A percentile compares a stretch with the other conserved stretches of the same genome.
phyloP scores from a whole-genome alignment of 305 asterid genomes.

The Caryopteris hybrid region DNA sequence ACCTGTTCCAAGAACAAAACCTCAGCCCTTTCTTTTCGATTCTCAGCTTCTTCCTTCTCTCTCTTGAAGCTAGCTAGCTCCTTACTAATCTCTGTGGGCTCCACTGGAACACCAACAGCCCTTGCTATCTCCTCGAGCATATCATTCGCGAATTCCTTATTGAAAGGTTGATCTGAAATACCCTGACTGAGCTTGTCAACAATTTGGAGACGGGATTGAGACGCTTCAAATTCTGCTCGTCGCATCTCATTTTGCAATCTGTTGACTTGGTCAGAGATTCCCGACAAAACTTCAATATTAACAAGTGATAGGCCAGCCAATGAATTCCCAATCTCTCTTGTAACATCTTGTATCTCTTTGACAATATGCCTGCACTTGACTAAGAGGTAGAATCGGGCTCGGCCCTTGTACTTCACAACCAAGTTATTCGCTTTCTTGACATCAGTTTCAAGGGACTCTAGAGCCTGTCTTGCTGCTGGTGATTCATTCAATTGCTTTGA shows the following conservation, averaged over 20 bases:
- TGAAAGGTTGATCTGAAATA: conserved; percentile 34
- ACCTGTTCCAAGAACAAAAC: conserved; percentile 64
- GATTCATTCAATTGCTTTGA: conserved; percentile 38
- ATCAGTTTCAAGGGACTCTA: conserved; percentile 50
- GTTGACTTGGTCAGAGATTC: conserved; percentile 47
- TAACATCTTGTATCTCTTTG: conserved; percentile 55
- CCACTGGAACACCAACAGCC: conserved; percentile 51
- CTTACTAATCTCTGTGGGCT: conserved; percentile 47
- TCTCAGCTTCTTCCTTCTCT: conserved; percentile 59
- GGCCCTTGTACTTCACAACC: conserved; percentile 49
- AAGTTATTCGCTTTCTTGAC: conserved; percentile 51
- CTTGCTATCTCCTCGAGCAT: conserved; percentile 44
- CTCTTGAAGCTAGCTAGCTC: conserved; percentile 48
- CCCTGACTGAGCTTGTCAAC: conserved; percentile 54
- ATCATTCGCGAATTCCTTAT: conserved; percentile 49
- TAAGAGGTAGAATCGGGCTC: conserved; percentile 53
- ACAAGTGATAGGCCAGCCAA: conserved; percentile 45
- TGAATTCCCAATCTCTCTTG: conserved; percentile 51
- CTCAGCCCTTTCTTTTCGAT: conserved; percentile 55
- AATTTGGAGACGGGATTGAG: conserved; percentile 36
- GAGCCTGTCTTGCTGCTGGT: conserved; percentile 48
- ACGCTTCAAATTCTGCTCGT: conserved; percentile 45
- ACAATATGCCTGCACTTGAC: conserved; percentile 58
- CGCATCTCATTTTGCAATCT: conserved; percentile 63
- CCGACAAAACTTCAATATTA: conserved; percentile 43